phyloP scores from a whole-genome alignment of 257 asterid genomes.

The Apocynum venetum region DNA sequence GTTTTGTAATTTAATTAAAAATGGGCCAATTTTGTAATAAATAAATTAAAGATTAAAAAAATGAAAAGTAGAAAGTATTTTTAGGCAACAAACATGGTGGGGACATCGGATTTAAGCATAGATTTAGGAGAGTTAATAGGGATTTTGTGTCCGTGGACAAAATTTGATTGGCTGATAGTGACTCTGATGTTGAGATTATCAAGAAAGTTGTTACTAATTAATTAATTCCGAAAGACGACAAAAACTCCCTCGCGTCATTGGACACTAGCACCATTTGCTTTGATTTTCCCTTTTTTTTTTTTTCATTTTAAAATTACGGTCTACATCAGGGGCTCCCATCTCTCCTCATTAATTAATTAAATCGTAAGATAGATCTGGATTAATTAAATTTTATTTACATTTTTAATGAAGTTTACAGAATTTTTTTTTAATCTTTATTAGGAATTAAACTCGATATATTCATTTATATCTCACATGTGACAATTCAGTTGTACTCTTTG shows the following conservation, averaged over 20 bases:
- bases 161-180: conserved; percentile 26
- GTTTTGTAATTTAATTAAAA: neutral
- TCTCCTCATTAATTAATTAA: too few species aligned
- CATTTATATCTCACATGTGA: too few species aligned
- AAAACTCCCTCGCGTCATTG: neutral
- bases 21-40: neutral
- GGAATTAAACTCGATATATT: too few species aligned
- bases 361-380: too few species aligned
- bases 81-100: conserved; percentile 35
- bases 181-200: conserved; percentile 27
- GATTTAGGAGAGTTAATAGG: conserved; percentile 27
- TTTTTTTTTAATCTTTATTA: too few species aligned
- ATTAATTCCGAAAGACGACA: conserved; percentile 22
- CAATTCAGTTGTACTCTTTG: too few species aligned
- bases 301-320: too few species aligned
- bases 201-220: conserved; percentile 24
- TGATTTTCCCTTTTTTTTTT: too few species aligned
- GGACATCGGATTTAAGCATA: conserved; percentile 40
- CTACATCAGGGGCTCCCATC: too few species aligned
- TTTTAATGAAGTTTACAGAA: too few species aligned
- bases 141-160: conserved; percentile 35
- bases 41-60: neutral
- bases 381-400: too few species aligned
- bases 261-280: neutral
- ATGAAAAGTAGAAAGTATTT: neutral